Evolutionary conservation across 2,329 filamentous ascomycete genomes (phyloP), one percentile per base, ranked within the genome.

Genomic region (Neopestalotiopsis clavispora): DNA sequence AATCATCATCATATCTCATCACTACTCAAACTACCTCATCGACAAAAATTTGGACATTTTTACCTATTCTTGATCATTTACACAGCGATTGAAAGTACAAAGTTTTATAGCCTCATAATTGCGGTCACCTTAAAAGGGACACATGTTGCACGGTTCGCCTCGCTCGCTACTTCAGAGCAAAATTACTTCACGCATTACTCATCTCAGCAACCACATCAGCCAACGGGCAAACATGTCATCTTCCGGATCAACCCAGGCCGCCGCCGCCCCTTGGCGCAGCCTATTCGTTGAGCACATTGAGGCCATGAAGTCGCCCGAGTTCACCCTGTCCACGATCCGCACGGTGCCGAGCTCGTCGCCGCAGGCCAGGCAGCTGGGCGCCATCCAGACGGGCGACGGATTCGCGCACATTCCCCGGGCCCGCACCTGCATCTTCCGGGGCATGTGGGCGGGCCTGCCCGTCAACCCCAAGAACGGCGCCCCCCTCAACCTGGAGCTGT

Each of bases 371-470:
- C 63, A n/a, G 9, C 61, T 68, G 64, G 69, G 38, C 32, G 34
- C 34, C 34, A 60, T 63, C 56, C 60, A 63, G 57, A 64, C 67
- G 60, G 66, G 78, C 59, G 73, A 81, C 9, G 81, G 81, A 70
- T 73, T 84, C 1, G 83, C 85, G 0, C 79, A 78, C 71, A 68
- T 76, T 4, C 86, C 90, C 1, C 88, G 93, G 67, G 91, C 89
- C 9, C 89, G 94, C 66, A 94, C 90, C 75, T 96, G 95, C 80
- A 90, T 97, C 75, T 95, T 90, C 82, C 92, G 95, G 70, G 94
- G 94, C 73, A 90, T 97, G 82, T 97, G 93, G 89, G 91, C 90
- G 0, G 86, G 87, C 67, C 84, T 97, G 1, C 91, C 92, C 4
- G 85, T 84, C 66, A 93, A 95, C 80, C 87, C 89, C 58, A 89